phyloP scores from a whole-genome alignment of 257 asterid species.

The Knoxia roxburghii region DNA sequence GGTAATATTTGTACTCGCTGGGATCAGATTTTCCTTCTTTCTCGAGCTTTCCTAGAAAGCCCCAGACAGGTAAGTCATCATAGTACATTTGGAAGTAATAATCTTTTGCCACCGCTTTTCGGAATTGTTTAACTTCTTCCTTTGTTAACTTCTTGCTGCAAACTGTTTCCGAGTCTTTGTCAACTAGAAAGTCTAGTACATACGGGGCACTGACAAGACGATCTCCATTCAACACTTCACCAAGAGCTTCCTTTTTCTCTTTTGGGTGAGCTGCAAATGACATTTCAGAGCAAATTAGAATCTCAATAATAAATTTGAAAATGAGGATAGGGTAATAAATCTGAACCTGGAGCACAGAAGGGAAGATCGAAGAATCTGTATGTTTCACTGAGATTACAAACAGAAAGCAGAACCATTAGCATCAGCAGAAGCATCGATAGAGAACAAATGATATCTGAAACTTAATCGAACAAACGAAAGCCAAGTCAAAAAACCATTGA shows the following conservation, averaged over 20 bases:
- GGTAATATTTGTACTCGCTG: constrained; percentile 38
- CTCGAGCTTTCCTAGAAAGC: constrained; percentile 53
- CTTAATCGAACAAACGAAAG: background rate
- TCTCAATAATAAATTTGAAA: background rate
- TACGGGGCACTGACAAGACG: constrained; percentile 50
- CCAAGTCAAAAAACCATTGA: background rate
- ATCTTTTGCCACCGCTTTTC: constrained; percentile 50
- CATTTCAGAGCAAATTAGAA: background rate
- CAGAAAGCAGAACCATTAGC: constrained; percentile 4
- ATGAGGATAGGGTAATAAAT: background rate
- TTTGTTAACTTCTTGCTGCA: constrained; percentile 40
- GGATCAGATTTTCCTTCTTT: constrained; percentile 44
- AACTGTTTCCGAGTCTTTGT: constrained; percentile 40
- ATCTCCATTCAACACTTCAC: constrained; percentile 50
- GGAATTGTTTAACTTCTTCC: constrained; percentile 39
- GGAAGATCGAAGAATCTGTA: constrained; percentile 72
- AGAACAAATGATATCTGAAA: background rate
- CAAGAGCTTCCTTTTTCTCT: constrained; percentile 49
- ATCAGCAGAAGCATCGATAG: background rate
- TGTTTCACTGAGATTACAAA: constrained; percentile 45
- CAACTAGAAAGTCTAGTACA: constrained; percentile 39
- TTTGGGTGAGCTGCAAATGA: constrained; percentile 30
- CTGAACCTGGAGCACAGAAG: constrained; percentile 56
- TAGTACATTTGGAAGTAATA: constrained; percentile 58
- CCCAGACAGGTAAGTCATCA: constrained; percentile 62